These are phyloP conservation scores for Mucor sp. DNA, from an alignment of 371 early-diverging fungal genomes.

Conservation along the genomic window DNA sequence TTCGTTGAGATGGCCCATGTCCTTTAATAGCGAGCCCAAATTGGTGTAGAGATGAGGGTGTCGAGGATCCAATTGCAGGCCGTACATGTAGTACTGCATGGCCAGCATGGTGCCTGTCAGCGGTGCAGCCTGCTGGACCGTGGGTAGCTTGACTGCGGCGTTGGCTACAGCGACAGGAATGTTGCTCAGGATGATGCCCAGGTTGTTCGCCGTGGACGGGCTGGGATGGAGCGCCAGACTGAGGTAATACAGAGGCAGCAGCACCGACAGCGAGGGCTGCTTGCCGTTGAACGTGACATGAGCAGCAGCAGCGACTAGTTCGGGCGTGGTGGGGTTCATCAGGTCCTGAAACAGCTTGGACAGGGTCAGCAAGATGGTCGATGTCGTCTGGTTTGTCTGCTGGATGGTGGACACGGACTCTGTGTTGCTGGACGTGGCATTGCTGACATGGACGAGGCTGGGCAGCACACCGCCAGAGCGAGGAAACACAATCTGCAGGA, in stretches of 20 bases:
- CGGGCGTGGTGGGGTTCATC: conserved; percentile 50
- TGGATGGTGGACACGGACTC: conserved; percentile 34
- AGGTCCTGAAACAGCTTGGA: conserved; percentile 88
- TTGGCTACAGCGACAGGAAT: conserved; percentile 64
- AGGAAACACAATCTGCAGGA: conserved; percentile 62
- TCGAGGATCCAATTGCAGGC: conserved; percentile 77
- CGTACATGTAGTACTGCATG: conserved; percentile 86
- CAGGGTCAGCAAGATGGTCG: conserved; percentile 78
- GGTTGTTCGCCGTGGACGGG: conserved; percentile 88
- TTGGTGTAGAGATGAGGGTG: conserved; percentile 93
- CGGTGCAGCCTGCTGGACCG: conserved; percentile 21
- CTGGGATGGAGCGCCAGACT: conserved; percentile 80
- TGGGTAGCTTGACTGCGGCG: conserved; percentile 43
- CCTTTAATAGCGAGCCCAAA: conserved; percentile 86
- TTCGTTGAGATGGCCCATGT: conserved; percentile 82
- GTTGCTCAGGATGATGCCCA: conserved; percentile 82
- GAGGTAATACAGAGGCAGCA: conserved; percentile 83
- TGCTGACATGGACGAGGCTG: conserved; percentile 32
- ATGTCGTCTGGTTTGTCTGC: conserved; percentile 76
- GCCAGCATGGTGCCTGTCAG: conserved; percentile 68
- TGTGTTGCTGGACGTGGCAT: conserved; percentile 9
- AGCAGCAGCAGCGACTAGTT: conserved; percentile 46
- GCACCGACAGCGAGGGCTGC: conserved; percentile 61
- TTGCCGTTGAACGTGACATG: conserved; percentile 32
- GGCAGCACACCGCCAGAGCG: conserved; percentile 68